phyloP scores from a whole-genome alignment of 768 basidiomycete genomes.

The Tulasnella sp. region DNA sequence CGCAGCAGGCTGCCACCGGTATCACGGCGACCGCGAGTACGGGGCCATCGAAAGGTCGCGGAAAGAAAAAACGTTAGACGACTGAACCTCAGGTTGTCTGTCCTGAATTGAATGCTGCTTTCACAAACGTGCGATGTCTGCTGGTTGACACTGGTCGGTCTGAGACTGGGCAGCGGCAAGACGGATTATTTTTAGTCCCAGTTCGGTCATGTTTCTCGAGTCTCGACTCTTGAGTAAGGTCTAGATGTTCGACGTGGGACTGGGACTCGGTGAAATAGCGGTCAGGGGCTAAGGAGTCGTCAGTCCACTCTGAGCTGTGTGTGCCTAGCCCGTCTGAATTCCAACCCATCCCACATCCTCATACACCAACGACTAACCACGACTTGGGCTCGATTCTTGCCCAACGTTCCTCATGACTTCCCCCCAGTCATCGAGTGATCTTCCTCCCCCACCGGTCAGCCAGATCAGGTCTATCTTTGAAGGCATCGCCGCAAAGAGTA shows the following conservation, averaged over 20 bases:
- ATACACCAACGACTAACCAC: background rate
- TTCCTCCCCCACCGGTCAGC: background rate
- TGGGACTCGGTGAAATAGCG: background rate
- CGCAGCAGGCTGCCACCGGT: background rate
- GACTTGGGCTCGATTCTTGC: background rate
- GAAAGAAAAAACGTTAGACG: background rate
- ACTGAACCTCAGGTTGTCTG: background rate
- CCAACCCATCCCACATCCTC: background rate
- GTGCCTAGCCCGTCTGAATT: constrained; percentile 9
- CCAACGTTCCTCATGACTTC: background rate
- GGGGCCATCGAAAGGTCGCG: background rate
- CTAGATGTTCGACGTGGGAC: background rate
- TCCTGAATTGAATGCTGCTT: background rate
- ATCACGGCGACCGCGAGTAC: background rate
- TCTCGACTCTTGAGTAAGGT: background rate
- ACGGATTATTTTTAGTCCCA: background rate
- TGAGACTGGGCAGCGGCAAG: background rate
- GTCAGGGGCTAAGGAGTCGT: constrained; percentile 6
- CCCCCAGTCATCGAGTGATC: constrained; percentile 10
- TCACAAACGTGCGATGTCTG: background rate
- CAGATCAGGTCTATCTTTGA: constrained; percentile 16
- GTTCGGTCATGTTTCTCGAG: background rate
- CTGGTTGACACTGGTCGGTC: background rate
- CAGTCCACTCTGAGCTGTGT: background rate
- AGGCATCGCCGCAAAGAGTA: constrained; percentile 3